Percentiles rank a stretch among this genome's conserved stretches.
These are phyloP conservation scores for Mortierella sp. DNA, from an alignment of 371 early-diverging fungal genomes.

Conservation along the genomic window DNA sequence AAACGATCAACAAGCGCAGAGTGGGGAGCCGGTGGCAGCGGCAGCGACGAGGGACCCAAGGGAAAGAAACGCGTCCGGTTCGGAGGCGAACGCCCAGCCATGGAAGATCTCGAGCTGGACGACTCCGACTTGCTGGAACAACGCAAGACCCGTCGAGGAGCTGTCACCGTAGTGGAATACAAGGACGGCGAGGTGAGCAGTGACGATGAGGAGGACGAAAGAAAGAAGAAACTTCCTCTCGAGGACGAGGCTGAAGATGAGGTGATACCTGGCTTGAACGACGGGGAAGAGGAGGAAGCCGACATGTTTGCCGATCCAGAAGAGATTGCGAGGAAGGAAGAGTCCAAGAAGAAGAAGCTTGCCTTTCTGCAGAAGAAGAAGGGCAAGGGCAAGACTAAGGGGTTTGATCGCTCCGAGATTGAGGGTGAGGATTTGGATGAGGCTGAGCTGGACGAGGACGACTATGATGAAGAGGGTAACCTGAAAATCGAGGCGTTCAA, in stretches of 20 bases:
- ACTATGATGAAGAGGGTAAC: slow-evolving; percentile 55
- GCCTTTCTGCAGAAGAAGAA: neutral
- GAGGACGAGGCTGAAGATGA: slow-evolving; percentile 37
- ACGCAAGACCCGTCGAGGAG: slow-evolving; percentile 44
- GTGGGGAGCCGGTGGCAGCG: slow-evolving; percentile 18
- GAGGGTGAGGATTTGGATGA: slow-evolving; percentile 32
- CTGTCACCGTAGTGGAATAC: slow-evolving; percentile 53
- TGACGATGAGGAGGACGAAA: slow-evolving; percentile 43
- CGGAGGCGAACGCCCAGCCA: slow-evolving; percentile 19
- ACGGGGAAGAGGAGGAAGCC: slow-evolving; percentile 62
- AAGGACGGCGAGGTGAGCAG: slow-evolving; percentile 45
- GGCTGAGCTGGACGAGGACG: slow-evolving; percentile 50
- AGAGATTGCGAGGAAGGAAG: slow-evolving; percentile 29
- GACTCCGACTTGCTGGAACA: slow-evolving; percentile 49
- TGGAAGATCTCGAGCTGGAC: slow-evolving; percentile 32
- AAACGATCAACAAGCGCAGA: slow-evolving; percentile 41
- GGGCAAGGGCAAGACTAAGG: slow-evolving; percentile 38
- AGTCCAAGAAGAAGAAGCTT: slow-evolving; percentile 20
- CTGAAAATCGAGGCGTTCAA: slow-evolving; percentile 87
- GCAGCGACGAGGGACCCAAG: slow-evolving; percentile 23
- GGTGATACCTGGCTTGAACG: slow-evolving; percentile 59
- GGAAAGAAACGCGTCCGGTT: slow-evolving; percentile 47
- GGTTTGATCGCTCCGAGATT: slow-evolving; percentile 28
- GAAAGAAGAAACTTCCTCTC: slow-evolving; percentile 36
- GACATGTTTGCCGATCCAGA: slow-evolving; percentile 64